A percentile compares a stretch with the other conserved stretches of the same genome.
phyloP scores from a whole-genome alignment of 495 filamentous ascomycete species.

The Copromyces sp. region DNA sequence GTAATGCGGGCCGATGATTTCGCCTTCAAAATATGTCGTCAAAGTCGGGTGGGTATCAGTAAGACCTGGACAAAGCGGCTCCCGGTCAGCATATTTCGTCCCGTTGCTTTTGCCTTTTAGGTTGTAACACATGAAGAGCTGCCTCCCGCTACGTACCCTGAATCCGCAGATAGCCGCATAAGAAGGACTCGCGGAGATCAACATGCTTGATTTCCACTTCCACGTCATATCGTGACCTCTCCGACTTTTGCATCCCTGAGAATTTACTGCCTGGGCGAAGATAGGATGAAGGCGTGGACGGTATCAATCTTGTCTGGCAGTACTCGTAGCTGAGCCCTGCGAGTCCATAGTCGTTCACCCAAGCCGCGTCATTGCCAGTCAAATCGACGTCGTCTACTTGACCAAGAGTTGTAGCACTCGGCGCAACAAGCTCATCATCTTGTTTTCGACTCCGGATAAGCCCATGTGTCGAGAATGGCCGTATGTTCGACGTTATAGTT shows the following conservation, averaged over 20 bases:
- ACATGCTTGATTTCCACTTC: constrained; percentile 96
- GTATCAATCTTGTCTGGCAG: constrained; percentile 53
- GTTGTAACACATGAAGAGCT: background rate
- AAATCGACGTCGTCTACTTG: constrained; percentile 14
- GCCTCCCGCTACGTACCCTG: constrained; percentile 55
- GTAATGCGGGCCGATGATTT: constrained; percentile 94
- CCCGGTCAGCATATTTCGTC: background rate
- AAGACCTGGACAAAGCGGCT: constrained; percentile 48
- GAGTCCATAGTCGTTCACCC: constrained; percentile 23
- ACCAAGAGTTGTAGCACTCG: background rate
- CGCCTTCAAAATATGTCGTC: constrained; percentile 96
- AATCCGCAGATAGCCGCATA: constrained; percentile 93
- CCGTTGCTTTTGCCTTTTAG: background rate
- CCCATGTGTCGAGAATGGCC: background rate
- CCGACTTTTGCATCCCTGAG: constrained; percentile 81
- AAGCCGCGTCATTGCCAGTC: constrained; percentile 10
- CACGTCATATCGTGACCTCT: constrained; percentile 84
- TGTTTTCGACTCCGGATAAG: background rate
- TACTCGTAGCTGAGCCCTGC: constrained; percentile 51
- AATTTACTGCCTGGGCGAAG: constrained; percentile 84
- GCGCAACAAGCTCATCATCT: background rate
- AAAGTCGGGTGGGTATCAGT: constrained; percentile 93
- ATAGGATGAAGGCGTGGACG: constrained; percentile 64
- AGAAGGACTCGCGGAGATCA: constrained; percentile 85
- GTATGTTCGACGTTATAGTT: background rate